Conservation (phyloP, 768 basidiomycete species). For the Dictyophora rubrovolvata region DNA sequence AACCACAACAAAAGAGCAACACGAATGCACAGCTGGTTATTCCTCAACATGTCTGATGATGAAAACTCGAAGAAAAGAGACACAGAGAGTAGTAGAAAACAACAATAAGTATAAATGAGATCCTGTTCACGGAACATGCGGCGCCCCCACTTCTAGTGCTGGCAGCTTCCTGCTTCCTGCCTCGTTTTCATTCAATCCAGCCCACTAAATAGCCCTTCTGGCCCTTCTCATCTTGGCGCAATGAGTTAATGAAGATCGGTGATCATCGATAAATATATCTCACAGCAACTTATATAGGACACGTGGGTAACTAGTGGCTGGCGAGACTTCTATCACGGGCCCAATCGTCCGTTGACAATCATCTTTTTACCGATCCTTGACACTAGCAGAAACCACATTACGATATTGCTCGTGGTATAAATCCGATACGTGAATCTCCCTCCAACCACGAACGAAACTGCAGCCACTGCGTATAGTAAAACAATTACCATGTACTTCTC, state of each 20-base stretch:
- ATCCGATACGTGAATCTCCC: constrained; percentile 56
- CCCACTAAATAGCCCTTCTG: background rate
- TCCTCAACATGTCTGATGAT: background rate
- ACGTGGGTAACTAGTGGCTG: no score
- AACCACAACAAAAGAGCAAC: constrained; percentile 26
- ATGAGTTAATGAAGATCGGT: background rate
- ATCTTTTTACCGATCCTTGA: constrained; percentile 29
- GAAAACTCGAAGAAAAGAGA: background rate
- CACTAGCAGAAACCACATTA: constrained; percentile 35
- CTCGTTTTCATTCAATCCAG: background rate
- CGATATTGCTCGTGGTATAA: constrained; percentile 49
- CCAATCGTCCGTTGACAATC: background rate
- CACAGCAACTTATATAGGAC: no score
- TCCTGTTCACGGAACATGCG: background rate
- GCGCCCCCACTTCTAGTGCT: background rate
- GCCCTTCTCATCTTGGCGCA: background rate
- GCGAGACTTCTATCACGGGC: background rate
- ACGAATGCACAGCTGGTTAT: background rate
- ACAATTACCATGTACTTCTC: background rate
- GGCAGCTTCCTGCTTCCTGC: background rate
- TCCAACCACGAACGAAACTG: constrained; percentile 53
- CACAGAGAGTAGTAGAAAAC: background rate
- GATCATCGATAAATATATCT: background rate
- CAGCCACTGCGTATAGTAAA: constrained; percentile 26
- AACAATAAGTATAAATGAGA: background rate